A percentile compares a stretch with the other conserved stretches of the same genome.
Evolutionary conservation across 2,329 filamentous ascomycete genomes (phyloP).

Genomic region (Aspergillus amoenus): DNA sequence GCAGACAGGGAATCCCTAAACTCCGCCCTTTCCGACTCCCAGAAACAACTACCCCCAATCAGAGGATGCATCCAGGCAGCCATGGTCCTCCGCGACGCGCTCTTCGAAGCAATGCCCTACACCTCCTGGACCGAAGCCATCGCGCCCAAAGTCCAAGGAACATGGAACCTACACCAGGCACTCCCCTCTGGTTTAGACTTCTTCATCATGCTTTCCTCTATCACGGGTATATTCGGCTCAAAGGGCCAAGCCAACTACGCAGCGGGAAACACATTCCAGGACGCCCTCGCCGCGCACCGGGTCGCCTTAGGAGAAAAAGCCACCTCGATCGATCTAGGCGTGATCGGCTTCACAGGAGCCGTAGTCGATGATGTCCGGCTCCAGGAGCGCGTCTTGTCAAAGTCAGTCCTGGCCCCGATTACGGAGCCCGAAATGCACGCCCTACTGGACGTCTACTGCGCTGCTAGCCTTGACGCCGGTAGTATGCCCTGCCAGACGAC

Average conservation of each 20-base stretch:
- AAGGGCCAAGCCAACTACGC: slow-evolving; percentile 47
- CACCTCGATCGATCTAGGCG: slow-evolving; percentile 3
- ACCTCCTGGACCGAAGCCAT: background rate
- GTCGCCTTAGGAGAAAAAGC: background rate
- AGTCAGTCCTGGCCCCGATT: background rate
- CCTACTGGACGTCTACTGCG: background rate
- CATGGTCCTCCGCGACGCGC: background rate
- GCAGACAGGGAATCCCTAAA: slow-evolving; percentile 6
- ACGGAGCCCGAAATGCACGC: background rate
- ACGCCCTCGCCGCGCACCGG: background rate
- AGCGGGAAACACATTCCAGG: slow-evolving; percentile 40
- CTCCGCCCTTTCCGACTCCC: background rate
- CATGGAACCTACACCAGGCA: slow-evolving; percentile 30
- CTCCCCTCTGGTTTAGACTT: slow-evolving; percentile 37
- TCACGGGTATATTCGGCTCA: slow-evolving; percentile 47
- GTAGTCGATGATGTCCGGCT: background rate
- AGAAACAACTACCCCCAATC: background rate
- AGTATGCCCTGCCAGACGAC: background rate
- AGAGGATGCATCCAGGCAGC: background rate
- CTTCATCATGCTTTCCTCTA: slow-evolving; percentile 43
- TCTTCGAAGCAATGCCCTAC: background rate
- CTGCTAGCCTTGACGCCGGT: background rate
- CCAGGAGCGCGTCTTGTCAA: background rate
- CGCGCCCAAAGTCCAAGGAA: slow-evolving; percentile 38
- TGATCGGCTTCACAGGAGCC: background rate